These are phyloP conservation scores for Beta lomatogona DNA, from an alignment of 179 eudicot species.

Conservation along the genomic window DNA sequence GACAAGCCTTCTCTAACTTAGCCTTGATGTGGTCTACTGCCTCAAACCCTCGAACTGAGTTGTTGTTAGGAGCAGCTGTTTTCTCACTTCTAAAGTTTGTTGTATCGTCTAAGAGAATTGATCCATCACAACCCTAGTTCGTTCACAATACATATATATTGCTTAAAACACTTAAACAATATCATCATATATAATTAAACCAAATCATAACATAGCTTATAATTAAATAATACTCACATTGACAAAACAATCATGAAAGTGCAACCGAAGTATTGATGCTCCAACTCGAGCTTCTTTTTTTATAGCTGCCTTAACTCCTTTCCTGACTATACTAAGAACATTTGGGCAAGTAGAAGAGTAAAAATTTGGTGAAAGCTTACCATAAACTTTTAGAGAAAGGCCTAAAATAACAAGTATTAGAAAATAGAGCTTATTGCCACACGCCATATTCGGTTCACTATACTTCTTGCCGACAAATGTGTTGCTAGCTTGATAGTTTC, in stretches of 20 bases:
- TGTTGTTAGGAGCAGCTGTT: conserved; percentile 39
- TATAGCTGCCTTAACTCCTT: conserved; percentile 34
- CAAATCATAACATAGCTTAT: background rate
- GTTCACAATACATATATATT: background rate
- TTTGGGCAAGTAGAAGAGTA: conserved; percentile 43
- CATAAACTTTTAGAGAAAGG: conserved; percentile 10
- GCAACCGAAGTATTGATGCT: conserved; percentile 46
- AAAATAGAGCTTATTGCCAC: background rate
- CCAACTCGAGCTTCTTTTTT: conserved; percentile 42
- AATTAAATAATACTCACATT: conserved; percentile 27
- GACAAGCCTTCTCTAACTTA: conserved; percentile 44
- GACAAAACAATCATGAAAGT: conserved; percentile 52
- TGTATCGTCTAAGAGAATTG: conserved; percentile 39
- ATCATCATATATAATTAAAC: no score
- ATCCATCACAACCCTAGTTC: conserved; percentile 51
- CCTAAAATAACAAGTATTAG: background rate
- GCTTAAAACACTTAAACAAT: no score
- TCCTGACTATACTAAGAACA: conserved; percentile 31
- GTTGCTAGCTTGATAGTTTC: no score
- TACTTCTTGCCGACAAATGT: conserved; percentile 6
- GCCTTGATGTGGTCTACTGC: conserved; percentile 47
- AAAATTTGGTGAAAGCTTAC: conserved; percentile 31
- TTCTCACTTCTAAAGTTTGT: conserved; percentile 42
- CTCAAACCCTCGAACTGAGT: conserved; percentile 43
- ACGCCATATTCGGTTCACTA: conserved; percentile 10